A percentile compares a stretch with the other conserved stretches of the same genome.
These are phyloP conservation scores for Schizothecium vesticola DNA, from an alignment of 495 filamentous ascomycete genomes.

Conservation along the genomic window DNA sequence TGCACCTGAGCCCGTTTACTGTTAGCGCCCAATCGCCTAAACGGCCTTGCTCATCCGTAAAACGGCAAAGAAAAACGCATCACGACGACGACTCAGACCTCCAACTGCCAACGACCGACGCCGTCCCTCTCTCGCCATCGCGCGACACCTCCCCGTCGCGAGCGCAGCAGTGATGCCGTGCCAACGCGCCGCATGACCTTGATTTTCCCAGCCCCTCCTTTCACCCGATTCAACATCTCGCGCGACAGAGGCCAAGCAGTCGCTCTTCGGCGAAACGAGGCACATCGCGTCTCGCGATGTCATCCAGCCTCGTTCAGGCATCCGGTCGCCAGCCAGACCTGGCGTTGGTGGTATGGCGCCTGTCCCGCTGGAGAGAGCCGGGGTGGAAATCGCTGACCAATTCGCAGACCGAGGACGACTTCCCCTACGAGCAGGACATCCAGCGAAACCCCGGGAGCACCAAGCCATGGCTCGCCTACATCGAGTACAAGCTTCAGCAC, in stretches of 20 bases:
- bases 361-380: neutral
- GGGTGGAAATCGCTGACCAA: neutral
- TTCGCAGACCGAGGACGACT: slow-evolving; percentile 72
- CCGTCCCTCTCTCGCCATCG: slow-evolving; percentile 13
- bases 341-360: slow-evolving; percentile 66
- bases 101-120: slow-evolving; percentile 3
- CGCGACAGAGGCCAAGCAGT: slow-evolving; percentile 13
- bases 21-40: slow-evolving; percentile 20
- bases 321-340: slow-evolving; percentile 51
- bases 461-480: slow-evolving; percentile 95
- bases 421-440: slow-evolving; percentile 94
- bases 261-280: slow-evolving; percentile 1
- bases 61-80: slow-evolving; percentile 21
- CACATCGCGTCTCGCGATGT: slow-evolving; percentile 21
- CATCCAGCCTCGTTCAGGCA: slow-evolving; percentile 23
- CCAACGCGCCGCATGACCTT: slow-evolving; percentile 17
- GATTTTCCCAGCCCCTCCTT: neutral
- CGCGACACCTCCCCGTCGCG: slow-evolving; percentile 16
- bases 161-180: slow-evolving; percentile 31
- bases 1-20: neutral
- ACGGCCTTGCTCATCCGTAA: slow-evolving; percentile 1
- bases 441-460: slow-evolving; percentile 77
- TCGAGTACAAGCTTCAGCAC: slow-evolving; percentile 84
- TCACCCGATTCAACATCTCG: slow-evolving; percentile 2
- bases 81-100: slow-evolving; percentile 10